phyloP scores from a whole-genome alignment of 139 green algal genomes.

The Coelastrella sp. region DNA sequence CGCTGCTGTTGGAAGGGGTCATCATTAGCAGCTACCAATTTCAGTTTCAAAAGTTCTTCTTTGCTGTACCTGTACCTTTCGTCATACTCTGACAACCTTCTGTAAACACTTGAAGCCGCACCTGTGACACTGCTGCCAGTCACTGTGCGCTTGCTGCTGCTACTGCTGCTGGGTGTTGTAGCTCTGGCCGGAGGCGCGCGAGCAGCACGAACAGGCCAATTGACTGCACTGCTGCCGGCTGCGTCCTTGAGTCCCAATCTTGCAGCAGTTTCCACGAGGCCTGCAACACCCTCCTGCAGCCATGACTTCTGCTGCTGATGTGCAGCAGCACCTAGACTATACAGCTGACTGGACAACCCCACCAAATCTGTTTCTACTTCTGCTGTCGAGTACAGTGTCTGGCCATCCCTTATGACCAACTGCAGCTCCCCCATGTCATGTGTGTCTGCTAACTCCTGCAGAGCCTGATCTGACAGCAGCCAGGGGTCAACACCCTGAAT shows the following conservation, averaged over 20 bases:
- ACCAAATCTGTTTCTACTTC: background rate
- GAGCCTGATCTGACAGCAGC: conserved; percentile 5
- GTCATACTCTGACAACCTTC: background rate
- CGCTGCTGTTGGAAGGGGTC: background rate
- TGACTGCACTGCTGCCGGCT: no score
- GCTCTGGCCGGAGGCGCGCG: background rate
- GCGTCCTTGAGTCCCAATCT: no score
- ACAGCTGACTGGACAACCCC: background rate
- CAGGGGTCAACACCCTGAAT: background rate
- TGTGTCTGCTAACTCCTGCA: background rate
- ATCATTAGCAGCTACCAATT: background rate
- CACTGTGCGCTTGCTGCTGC: background rate
- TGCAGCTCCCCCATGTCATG: background rate
- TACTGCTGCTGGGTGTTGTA: background rate
- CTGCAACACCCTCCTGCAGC: background rate
- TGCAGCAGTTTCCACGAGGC: background rate
- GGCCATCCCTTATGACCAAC: background rate
- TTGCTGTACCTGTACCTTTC: conserved; percentile 33
- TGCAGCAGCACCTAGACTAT: background rate
- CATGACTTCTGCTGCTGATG: conserved; percentile 16
- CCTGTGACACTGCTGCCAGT: background rate
- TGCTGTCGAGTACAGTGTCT: background rate
- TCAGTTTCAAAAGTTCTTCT: conserved; percentile 5
- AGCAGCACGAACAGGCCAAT: no score
- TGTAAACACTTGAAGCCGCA: background rate